These are phyloP conservation scores for Fusarium robinianum DNA, from an alignment of 2,329 filamentous ascomycete genomes.

Conservation along the genomic window DNA sequence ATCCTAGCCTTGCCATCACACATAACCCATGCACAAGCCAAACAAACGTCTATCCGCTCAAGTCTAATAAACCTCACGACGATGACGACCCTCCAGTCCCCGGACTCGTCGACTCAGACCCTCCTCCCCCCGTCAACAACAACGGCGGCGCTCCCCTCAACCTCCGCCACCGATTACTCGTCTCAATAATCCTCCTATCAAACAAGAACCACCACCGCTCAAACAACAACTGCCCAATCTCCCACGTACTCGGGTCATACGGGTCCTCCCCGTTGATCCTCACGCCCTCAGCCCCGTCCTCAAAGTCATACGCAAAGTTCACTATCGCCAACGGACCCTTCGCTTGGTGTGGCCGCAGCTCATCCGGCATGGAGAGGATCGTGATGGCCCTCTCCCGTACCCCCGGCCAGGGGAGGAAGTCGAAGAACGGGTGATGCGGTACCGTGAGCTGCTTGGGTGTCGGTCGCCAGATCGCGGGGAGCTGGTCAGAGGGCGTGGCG, in stretches of 20 bases:
- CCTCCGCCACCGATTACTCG: conserved; percentile 56
- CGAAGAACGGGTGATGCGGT: conserved; percentile 61
- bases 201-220: conserved; percentile 65
- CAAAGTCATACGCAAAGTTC: conserved; percentile 60
- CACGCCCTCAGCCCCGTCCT: conserved; percentile 57
- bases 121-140: conserved; percentile 18
- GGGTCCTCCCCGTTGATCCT: conserved; percentile 56
- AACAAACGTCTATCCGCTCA: not conserved
- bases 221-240: conserved; percentile 62
- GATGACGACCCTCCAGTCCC: conserved; percentile 4
- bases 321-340: conserved; percentile 52
- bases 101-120: conserved; percentile 5
- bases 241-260: conserved; percentile 55
- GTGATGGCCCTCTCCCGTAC: conserved; percentile 58
- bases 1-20: no score
- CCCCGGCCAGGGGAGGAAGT: conserved; percentile 61
- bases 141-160: conserved; percentile 50
- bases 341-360: conserved; percentile 52
- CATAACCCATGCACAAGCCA: not conserved
- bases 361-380: conserved; percentile 54
- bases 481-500: conserved; percentile 40
- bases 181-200: conserved; percentile 56
- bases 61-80: not conserved
- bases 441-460: conserved; percentile 53
- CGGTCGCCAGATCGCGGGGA: conserved; percentile 55